These are phyloP conservation scores for Dactylis glomerata DNA, from an alignment of 176 grass and related monocot species.

Conservation along the genomic window DNA sequence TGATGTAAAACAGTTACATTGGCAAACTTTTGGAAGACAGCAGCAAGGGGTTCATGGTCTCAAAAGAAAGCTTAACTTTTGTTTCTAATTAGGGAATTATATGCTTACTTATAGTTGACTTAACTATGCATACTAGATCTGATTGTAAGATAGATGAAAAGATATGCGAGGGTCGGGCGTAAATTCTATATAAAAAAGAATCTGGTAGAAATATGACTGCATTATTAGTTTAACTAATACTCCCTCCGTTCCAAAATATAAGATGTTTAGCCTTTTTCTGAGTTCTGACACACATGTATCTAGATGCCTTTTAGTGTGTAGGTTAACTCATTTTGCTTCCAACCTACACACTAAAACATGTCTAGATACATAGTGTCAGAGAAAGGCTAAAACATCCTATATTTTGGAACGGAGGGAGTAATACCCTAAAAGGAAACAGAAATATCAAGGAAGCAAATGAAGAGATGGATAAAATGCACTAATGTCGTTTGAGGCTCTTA, in stretches of 20 bases:
- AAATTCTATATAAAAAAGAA: not conserved
- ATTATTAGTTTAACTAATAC: not conserved
- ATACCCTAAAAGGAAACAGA: not conserved
- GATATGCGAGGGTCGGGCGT: not conserved
- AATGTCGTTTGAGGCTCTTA: not conserved
- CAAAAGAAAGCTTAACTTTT: not conserved
- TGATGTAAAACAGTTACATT: not conserved
- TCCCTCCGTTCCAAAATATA: too few relatives aligned
- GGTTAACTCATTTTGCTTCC: too few relatives aligned
- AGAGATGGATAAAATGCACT: not conserved
- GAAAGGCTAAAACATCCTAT: too few relatives aligned
- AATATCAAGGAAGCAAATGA: not conserved
- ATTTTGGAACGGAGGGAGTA: too few relatives aligned
- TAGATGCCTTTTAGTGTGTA: too few relatives aligned
- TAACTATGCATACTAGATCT: constrained; percentile 17
- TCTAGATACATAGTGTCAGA: too few relatives aligned
- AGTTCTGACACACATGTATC: too few relatives aligned
- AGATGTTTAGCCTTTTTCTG: too few relatives aligned
- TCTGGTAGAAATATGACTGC: not conserved
- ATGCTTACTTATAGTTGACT: not conserved
- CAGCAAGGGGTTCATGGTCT: not conserved
- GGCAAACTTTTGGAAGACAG: not conserved
- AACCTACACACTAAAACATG: too few relatives aligned
- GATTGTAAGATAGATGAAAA: not conserved
- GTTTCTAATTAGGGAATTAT: not conserved